Conservation (phyloP, 202 grass and related monocot genomes). For the Bolboschoenoplectus hybrid region DNA sequence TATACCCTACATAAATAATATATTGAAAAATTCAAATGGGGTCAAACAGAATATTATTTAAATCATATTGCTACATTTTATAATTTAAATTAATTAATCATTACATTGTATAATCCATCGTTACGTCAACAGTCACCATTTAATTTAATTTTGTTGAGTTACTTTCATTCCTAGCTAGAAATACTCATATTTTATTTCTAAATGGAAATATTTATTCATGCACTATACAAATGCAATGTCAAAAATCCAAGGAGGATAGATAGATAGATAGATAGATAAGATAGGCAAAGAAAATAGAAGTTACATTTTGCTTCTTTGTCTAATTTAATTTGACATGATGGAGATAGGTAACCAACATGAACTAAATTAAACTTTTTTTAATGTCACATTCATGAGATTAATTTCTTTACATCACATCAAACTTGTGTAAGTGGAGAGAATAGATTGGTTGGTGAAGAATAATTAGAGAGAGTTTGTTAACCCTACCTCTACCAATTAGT, state of each 20-base stretch:
- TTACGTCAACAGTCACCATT: neutral
- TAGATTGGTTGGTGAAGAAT: slow-evolving; percentile 40
- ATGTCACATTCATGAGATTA: slow-evolving; percentile 18
- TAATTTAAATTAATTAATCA: neutral
- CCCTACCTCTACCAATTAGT: neutral
- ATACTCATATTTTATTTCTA: neutral
- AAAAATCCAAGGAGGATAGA: slow-evolving; percentile 10
- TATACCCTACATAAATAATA: neutral
- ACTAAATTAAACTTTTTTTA: neutral
- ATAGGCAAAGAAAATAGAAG: neutral
- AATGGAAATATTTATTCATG: slow-evolving; percentile 14
- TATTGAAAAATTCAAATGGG: neutral
- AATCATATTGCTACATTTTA: neutral
- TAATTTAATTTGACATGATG: slow-evolving; percentile 9
- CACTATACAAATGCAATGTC: slow-evolving; percentile 6
- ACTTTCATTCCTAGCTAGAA: neutral
- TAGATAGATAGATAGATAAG: too few species aligned
- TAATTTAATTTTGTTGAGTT: neutral
- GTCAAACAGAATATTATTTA: neutral
- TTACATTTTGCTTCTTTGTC: slow-evolving; percentile 34
- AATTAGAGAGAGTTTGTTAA: slow-evolving; percentile 28
- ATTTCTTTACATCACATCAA: slow-evolving; percentile 20
- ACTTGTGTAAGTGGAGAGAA: slow-evolving; percentile 24
- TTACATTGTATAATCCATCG: neutral
- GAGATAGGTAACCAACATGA: slow-evolving; percentile 29